Evolutionary conservation across 202 grass and related monocot species (phyloP).

Genomic region (Zizania palustris): DNA sequence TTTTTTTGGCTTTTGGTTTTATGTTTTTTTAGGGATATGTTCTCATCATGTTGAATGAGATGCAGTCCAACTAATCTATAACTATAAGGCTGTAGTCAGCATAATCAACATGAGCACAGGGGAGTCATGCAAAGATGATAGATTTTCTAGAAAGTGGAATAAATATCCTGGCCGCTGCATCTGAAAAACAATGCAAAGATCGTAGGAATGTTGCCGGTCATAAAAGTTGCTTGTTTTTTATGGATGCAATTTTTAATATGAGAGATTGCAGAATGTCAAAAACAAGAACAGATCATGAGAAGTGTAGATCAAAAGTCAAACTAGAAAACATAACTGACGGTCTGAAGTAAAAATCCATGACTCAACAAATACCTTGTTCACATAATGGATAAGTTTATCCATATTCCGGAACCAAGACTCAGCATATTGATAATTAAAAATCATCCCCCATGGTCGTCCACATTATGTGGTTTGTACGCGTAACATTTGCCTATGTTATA

Average conservation of each 20-base stretch:
- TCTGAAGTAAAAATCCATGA: slow-evolving; percentile 9
- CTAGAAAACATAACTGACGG: not conserved
- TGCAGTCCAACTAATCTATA: not conserved
- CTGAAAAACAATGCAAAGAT: not conserved
- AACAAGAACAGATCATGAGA: not conserved
- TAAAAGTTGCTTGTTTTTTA: not conserved
- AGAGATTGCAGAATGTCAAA: not conserved
- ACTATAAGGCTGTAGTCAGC: not conserved
- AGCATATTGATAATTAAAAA: slow-evolving; percentile 92
- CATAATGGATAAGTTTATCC: slow-evolving; percentile 89
- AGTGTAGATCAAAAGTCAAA: not conserved
- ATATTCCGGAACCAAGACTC: slow-evolving; percentile 97
- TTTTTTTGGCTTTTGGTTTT: no score
- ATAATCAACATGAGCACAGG: not conserved
- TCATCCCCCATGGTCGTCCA: slow-evolving; percentile 99
- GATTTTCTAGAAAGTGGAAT: no score
- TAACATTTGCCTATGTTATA: slow-evolving; percentile 71
- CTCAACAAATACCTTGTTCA: slow-evolving; percentile 74
- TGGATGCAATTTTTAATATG: not conserved
- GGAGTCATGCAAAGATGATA: no score
- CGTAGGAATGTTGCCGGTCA: not conserved
- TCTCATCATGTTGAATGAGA: not conserved
- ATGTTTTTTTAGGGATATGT: not conserved
- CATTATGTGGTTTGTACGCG: slow-evolving; percentile 90
- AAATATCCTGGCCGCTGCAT: no score